Evolutionary conservation across 371 early-diverging fungal genomes (phyloP), one percentile per base, ranked within the genome.

Genomic region (Lichtheimia ramosa): DNA sequence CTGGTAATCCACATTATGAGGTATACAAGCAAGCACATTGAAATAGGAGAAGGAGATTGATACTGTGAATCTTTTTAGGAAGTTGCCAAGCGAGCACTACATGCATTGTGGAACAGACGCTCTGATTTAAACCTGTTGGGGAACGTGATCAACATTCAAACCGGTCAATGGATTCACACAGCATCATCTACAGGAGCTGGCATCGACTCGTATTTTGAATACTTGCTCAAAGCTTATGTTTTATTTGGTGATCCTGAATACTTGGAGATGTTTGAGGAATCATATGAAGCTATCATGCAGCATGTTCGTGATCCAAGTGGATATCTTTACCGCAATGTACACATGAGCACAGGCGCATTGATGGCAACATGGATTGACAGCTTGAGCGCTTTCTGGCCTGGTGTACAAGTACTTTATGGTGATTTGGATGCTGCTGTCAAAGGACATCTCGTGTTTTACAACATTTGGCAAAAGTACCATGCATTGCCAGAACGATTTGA

Each of bases 171-270:
- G 93, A 74, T 83, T n/a, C 82, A 87, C 27, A 74, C 80, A 3
- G 82, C 86, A n/a, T 75, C 89, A 18, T 85, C 89, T 6, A 87
- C 95, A 15, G 94, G 96, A 15, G 97, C 96, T 3, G 97, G 97
- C 39, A 84, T 94, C 20, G 98, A 98, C 73, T 95, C 95, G 6
- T 88, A 91, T 21, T 96, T 88, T 71, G 98, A 97, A 77, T 98
- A 98, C 61, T 74, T 96, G 40, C 65, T 96, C 16, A 98, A 98
- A 70, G 85, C 91, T 0, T 88, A 92, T 62, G 77, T 96, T 4
- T 80, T 96, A 14, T 92, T 98, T 79, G 94, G 91, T 10, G 95
- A 94, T 55, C 58, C 71, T 0, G 81, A 86, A 23, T 94, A 92
- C 58, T 66, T 89, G 20, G 75, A 80, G 2, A 85, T 90, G 72